Evolutionary conservation across 1,139 yeast genomes (phyloP), one percentile per base, ranked within the genome.

Genomic region (Casaregolazyma lundiana): DNA sequence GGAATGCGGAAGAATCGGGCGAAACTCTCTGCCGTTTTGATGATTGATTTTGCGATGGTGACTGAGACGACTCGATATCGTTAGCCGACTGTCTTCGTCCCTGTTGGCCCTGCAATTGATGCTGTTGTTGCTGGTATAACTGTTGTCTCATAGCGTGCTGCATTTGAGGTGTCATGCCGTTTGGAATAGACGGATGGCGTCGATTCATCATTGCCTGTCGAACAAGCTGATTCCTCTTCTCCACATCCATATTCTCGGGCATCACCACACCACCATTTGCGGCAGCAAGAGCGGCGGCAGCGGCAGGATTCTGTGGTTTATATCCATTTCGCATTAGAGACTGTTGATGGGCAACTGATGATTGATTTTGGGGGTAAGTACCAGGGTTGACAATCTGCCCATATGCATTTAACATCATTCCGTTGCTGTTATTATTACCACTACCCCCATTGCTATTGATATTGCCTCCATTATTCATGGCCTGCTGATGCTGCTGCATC

Each of bases 1-100:
- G 53, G 46, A 59, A 62, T 4, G 13, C 32, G 6, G 61, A 52
- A 7, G 67, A 66, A 30, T 66, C 70, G 1, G 70, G 70, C 11
- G 69, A 64, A 13, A 66, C 52, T 7, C 69, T 57, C 47, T 62
- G 69, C 5, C 70, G 60, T 46, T 66, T 66, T 11, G 67, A 56
- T 8, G 69, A 65, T 6, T 50, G 51, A 36, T 58, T 61, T 18
- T 61, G 61, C 13, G 61, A 56, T 19, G 64, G 63, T 2, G 63
- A 56, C 39, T 58, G 61, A 13, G 59, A 50, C n/a, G 44, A 53
- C 11, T 49, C 57, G 22, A 51, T 57, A 16, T 42, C 45, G 13
- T 34, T 36, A 15, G 32, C 26, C 15, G 45, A 35, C 13, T 35
- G 41, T 43, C 55, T 29, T 47, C 56, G 19, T 16, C 52, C 57